phyloP scores from a whole-genome alignment of 1,284 basidiomycete genomes.

The Gomphus sp. region DNA sequence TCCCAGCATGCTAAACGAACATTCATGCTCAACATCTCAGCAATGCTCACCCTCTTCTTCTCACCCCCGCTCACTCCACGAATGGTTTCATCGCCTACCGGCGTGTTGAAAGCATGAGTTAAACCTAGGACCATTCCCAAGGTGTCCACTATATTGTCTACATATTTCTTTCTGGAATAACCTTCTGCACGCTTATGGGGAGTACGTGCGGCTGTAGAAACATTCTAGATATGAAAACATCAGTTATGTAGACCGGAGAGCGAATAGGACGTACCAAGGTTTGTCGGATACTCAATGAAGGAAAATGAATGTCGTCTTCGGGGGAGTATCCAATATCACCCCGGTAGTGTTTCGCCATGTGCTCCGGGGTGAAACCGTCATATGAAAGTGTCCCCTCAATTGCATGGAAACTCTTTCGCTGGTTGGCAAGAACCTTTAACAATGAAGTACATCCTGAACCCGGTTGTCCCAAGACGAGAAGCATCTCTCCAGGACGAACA shows the following conservation, averaged over 20 bases:
- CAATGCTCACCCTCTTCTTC: conserved; percentile 72
- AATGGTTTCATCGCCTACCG: conserved; percentile 70
- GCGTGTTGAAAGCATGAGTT: conserved; percentile 46
- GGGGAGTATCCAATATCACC: conserved; percentile 64
- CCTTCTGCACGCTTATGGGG: conserved; percentile 39
- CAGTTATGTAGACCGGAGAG: neutral
- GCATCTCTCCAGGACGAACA: conserved; percentile 53
- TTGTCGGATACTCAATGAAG: conserved; percentile 63
- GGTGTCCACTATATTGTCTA: conserved; percentile 39
- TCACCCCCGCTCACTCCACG: conserved; percentile 79
- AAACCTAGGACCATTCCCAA: conserved; percentile 66
- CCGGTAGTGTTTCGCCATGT: conserved; percentile 46
- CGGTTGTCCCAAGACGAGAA: conserved; percentile 71
- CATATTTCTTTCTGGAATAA: conserved; percentile 37
- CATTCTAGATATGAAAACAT: conserved; percentile 20
- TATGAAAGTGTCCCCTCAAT: conserved; percentile 59
- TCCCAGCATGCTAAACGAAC: conserved; percentile 63
- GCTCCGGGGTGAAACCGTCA: conserved; percentile 48
- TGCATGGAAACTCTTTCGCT: conserved; percentile 47
- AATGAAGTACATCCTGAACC: conserved; percentile 71
- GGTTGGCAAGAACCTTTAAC: conserved; percentile 65
- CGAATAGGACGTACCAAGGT: conserved; percentile 31
- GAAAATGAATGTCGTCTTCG: conserved; percentile 65
- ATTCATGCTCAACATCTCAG: conserved; percentile 55
- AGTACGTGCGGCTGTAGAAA: conserved; percentile 53